Base-by-base conservation (phyloP, 768 basidiomycete genomes). In the Mycena olivaceomarginata region DNA sequence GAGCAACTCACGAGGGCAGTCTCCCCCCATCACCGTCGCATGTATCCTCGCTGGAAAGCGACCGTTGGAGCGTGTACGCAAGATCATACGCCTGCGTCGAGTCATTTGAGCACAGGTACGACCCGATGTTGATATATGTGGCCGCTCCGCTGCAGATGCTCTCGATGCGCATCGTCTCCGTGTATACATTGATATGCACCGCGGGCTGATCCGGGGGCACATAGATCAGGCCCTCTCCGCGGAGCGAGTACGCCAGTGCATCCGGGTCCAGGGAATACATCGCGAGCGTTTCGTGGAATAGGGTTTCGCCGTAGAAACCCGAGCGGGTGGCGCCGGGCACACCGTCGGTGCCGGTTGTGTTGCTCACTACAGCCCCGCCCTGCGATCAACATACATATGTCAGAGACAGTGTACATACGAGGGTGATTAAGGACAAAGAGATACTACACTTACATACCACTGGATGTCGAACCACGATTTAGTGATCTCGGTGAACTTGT, bases 371-470 rank as follows among this genome's bases (percentile, higher is more conserved):
- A 22, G 5, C 1, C 43, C 64, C 43, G 11, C 41, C 64, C 46
- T 12, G 11, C 22, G 22, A 25, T 12, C 15, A 45, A 45, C 31
- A 31, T 31, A 31, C 31, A 31, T 31, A 31, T 31, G 31, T 31
- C 31, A 31, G 31, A 31, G 31, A 31, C 2, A 31, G 31, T 31
- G 31, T 31, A 31, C 31, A 31, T 40, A 13, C 16, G 39, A 16
- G 7, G 16, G 16, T 7, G 15, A 57, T 59, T 12, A 46, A 39
- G 15, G 18, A 7, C 15, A 40, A 20, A 3, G 31, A 20, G 20
- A 67, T 79, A 20, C 22, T 10, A 57, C 31, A 78, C 73, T 74
- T 22, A 77, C 76, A 75, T 75, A 78, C 77, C 77, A 78, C 46
- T 1, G 4, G 20, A 37, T n/a, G 31, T 75, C 43, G 66, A 72